phyloP scores from a whole-genome alignment of 2,329 filamentous ascomycete genomes.

The Huntiella moniliformis region DNA sequence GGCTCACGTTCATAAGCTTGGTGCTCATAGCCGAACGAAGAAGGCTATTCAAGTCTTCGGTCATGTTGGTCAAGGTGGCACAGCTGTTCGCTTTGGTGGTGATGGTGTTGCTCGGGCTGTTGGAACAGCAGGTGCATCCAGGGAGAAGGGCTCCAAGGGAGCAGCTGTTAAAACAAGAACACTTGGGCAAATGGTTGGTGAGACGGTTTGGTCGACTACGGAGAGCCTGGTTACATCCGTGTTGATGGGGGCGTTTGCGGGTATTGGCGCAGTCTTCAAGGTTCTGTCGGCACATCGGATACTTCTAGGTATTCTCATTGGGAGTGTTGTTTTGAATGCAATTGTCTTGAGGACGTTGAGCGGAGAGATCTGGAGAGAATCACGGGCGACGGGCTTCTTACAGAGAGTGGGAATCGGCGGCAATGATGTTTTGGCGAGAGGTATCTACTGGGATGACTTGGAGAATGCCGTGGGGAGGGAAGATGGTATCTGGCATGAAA shows the following conservation, averaged over 20 bases:
- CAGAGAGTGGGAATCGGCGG: conserved; percentile 58
- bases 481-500: conserved; percentile 9
- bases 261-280: conserved; percentile 44
- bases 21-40: conserved; percentile 54
- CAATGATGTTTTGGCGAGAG: conserved; percentile 63
- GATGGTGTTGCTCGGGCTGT: conserved; percentile 16
- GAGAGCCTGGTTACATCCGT: conserved; percentile 59
- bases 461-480: conserved; percentile 37
- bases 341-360: conserved; percentile 56
- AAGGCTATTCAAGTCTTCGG: conserved; percentile 67
- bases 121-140: not conserved
- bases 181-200: conserved; percentile 50
- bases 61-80: conserved; percentile 48
- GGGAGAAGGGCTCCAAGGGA: conserved; percentile 25
- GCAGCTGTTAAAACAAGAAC: conserved; percentile 40
- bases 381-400: conserved; percentile 68
- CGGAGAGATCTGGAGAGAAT: conserved; percentile 69
- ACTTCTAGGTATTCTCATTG: conserved; percentile 52
- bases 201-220: conserved; percentile 51
- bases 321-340: conserved; percentile 57
- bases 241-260: conserved; percentile 58
- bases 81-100: conserved; percentile 41
- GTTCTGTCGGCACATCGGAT: conserved; percentile 55
- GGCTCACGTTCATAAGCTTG: conserved; percentile 58
- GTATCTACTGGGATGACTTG: conserved; percentile 67